phyloP scores from a whole-genome alignment of 352 stramenopile genomes.

The Pythium myriotylum region DNA sequence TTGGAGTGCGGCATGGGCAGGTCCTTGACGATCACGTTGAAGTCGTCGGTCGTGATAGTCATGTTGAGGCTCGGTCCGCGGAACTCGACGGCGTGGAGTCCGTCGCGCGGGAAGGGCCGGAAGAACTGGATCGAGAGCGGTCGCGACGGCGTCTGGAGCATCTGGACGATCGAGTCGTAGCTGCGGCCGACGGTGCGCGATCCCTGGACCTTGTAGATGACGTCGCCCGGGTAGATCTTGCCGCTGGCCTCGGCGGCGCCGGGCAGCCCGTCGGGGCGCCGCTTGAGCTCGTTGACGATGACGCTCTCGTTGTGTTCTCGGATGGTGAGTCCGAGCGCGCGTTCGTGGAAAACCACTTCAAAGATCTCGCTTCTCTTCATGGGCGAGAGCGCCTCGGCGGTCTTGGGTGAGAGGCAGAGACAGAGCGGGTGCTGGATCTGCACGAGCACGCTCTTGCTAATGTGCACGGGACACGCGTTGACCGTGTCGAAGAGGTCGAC shows the following conservation, averaged over 20 bases:
- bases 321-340: conserved; percentile 81
- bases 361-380: conserved; percentile 85
- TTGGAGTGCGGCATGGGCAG: conserved; percentile 82
- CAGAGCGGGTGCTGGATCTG: conserved; percentile 58
- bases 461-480: conserved; percentile 83
- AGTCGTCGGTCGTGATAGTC: conserved; percentile 85
- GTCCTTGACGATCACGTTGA: conserved; percentile 86
- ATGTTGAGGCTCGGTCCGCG: conserved; percentile 79
- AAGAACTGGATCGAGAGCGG: conserved; percentile 85
- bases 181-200: conserved; percentile 70
- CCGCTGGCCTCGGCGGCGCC: conserved; percentile 62
- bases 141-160: conserved; percentile 80
- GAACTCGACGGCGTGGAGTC: conserved; percentile 84
- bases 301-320: conserved; percentile 83
- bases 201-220: conserved; percentile 88
- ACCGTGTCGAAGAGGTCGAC: conserved; percentile 84
- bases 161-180: conserved; percentile 85
- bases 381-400: conserved; percentile 65
- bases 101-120: conserved; percentile 73
- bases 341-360: conserved; percentile 73
- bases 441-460: conserved; percentile 74
- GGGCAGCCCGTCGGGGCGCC: conserved; percentile 46
- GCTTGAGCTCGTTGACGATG: conserved; percentile 86
- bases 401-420: conserved; percentile 83
- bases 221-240: conserved; percentile 65